Evolutionary conservation across 768 basidiomycete genomes (phyloP), one percentile per base, ranked within the genome.

Genomic region (Macrocybe gigantea): DNA sequence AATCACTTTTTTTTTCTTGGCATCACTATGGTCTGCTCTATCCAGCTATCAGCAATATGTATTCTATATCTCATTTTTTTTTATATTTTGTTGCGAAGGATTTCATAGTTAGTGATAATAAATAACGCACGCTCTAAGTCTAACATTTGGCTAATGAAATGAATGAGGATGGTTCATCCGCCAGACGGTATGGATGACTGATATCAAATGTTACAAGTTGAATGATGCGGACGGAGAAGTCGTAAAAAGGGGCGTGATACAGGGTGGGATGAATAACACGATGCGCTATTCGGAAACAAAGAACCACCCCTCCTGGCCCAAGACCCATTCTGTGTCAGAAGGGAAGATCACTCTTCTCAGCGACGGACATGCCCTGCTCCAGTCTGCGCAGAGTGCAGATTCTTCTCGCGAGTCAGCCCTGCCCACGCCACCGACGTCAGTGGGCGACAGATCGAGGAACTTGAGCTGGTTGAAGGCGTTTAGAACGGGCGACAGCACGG

Each of bases 381-480:
- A 84, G 48, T 79, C 75, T 41, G 55, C 54, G 54, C 81, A 82
- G 29, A 84, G 67, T 1, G 66, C 61, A 29, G 60, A 60, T 59
- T 83, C 80, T 55, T 83, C 81, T 30, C 67, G 59, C 11, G 65
- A 53, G 51, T 73, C 70, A 7, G 68, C 63, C 11, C 66, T 63
- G 35, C 69, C 73, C 40, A 68, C 62, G 53, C 72, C 73, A 51
- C 72, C 72, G 11, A 79, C 69, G 45, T 67, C 66, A 33, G 80
- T 83, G 13, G 79, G 78, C 1, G 82, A 82, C 33, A 85, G 67
- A 60, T 84, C 83, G 56, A 85, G 73, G 51, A 65, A 68, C 30
- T 66, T 63, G 49, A 83, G 66, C 11, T 68, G 66, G 22, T 60
- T 63, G 58, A 83, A 81, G 3, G 72, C 70, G 45, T 65, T 68